These are phyloP conservation scores for Moelleriella libera DNA, from an alignment of 2,329 filamentous ascomycete species.

Conservation along the genomic window DNA sequence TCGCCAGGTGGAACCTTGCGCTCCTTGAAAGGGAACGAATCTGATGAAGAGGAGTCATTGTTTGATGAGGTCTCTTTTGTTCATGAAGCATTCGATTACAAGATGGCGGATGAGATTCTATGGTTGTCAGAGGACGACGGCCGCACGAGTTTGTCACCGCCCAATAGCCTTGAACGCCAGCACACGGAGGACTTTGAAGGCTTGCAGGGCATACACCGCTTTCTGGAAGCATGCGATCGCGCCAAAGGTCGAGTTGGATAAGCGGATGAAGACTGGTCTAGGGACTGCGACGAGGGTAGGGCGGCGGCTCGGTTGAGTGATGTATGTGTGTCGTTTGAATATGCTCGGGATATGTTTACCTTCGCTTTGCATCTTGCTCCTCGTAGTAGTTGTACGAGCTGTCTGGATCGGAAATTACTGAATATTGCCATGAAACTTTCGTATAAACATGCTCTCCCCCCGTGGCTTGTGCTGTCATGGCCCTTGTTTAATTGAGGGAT, in stretches of 20 bases:
- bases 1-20: slow-evolving; percentile 34
- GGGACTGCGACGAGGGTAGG: too few species aligned
- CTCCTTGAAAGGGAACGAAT: slow-evolving; percentile 26
- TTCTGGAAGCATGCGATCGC: slow-evolving; percentile 43
- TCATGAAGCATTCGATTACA: slow-evolving; percentile 25
- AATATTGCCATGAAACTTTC: too few species aligned
- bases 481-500: too few species aligned
- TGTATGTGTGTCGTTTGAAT: too few species aligned
- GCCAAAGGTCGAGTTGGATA: slow-evolving; percentile 13
- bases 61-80: slow-evolving; percentile 20
- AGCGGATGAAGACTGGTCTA: too few species aligned
- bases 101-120: slow-evolving; percentile 24
- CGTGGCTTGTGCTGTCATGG: too few species aligned
- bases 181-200: slow-evolving; percentile 37
- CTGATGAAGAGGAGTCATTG: slow-evolving; percentile 20
- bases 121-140: slow-evolving; percentile 34
- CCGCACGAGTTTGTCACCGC: slow-evolving; percentile 36
- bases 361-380: too few species aligned
- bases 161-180: slow-evolving; percentile 27
- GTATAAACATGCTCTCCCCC: too few species aligned
- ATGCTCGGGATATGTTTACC: too few species aligned
- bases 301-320: too few species aligned
- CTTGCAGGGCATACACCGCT: slow-evolving; percentile 41
- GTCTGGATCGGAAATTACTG: too few species aligned
- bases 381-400: too few species aligned